phyloP scores from a whole-genome alignment of 192 early-diverging fungal genomes.

The Coemansia pectinata region DNA sequence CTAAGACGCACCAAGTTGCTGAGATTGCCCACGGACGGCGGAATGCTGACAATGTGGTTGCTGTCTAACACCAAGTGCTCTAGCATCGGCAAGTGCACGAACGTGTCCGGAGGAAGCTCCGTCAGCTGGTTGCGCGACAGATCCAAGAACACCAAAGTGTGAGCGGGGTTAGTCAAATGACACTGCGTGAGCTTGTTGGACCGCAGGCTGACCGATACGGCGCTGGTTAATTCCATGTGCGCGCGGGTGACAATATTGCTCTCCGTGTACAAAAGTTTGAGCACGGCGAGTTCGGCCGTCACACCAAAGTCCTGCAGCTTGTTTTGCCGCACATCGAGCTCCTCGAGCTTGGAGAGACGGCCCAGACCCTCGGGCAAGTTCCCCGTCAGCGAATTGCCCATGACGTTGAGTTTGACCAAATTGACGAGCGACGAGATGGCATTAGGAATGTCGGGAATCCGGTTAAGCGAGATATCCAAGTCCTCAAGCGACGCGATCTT shows the following conservation, averaged over 20 bases:
- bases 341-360: slow-evolving; percentile 60
- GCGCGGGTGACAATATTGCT: slow-evolving; percentile 70
- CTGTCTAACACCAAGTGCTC: slow-evolving; percentile 65
- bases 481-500: slow-evolving; percentile 61
- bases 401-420: slow-evolving; percentile 62
- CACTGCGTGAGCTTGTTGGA: slow-evolving; percentile 74
- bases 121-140: slow-evolving; percentile 72
- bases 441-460: slow-evolving; percentile 73
- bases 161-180: slow-evolving; percentile 52
- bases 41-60: slow-evolving; percentile 73
- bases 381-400: slow-evolving; percentile 78
- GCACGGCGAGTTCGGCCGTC: slow-evolving; percentile 57
- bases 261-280: slow-evolving; percentile 69
- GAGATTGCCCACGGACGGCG: slow-evolving; percentile 60
- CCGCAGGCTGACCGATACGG: slow-evolving; percentile 60
- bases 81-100: slow-evolving; percentile 59
- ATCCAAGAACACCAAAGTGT: slow-evolving; percentile 55
- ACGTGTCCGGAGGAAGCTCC: slow-evolving; percentile 61
- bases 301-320: slow-evolving; percentile 67
- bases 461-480: slow-evolving; percentile 82
- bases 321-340: slow-evolving; percentile 84
- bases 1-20: slow-evolving; percentile 59
- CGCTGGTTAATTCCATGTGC: slow-evolving; percentile 60
- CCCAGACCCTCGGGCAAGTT: slow-evolving; percentile 64
- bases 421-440: slow-evolving; percentile 66